These are phyloP conservation scores for Phaeosphaeria sp. DNA, from an alignment of 2,329 filamentous ascomycete species.

Conservation along the genomic window DNA sequence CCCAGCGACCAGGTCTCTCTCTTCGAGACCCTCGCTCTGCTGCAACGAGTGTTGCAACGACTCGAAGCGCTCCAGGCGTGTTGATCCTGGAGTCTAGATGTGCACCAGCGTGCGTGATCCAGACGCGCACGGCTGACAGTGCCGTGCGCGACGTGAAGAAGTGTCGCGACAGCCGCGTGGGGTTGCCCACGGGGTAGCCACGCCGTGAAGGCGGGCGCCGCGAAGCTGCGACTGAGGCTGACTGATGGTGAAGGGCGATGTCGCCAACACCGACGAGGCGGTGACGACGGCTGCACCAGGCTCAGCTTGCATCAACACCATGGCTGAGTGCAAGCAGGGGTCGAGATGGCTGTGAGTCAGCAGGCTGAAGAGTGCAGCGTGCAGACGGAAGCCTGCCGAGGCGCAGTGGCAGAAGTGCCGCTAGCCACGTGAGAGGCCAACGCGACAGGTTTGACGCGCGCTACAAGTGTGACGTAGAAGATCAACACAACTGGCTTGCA, in stretches of 20 bases:
- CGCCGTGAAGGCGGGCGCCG: neutral
- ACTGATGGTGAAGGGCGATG: neutral
- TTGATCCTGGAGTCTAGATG: constrained; percentile 7
- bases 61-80: neutral
- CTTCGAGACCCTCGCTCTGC: neutral
- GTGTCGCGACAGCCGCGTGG: neutral
- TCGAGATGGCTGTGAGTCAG: constrained; percentile 3
- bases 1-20: constrained; percentile 6
- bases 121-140: constrained; percentile 4
- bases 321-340: neutral
- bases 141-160: constrained; percentile 4
- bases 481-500: constrained; percentile 12
- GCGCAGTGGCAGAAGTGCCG: constrained; percentile 5
- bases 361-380: neutral
- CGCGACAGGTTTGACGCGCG: constrained; percentile 13
- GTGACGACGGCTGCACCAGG: neutral
- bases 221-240: constrained; percentile 8
- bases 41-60: neutral
- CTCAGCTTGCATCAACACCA: neutral
- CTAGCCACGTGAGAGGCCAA: constrained; percentile 6
- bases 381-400: constrained; percentile 1
- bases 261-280: neutral
- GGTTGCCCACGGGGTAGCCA: constrained; percentile 2
- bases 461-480: constrained; percentile 14
- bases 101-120: constrained; percentile 9